phyloP scores from a whole-genome alignment of 495 filamentous ascomycete genomes.

The Lophiostoma macrostomum region DNA sequence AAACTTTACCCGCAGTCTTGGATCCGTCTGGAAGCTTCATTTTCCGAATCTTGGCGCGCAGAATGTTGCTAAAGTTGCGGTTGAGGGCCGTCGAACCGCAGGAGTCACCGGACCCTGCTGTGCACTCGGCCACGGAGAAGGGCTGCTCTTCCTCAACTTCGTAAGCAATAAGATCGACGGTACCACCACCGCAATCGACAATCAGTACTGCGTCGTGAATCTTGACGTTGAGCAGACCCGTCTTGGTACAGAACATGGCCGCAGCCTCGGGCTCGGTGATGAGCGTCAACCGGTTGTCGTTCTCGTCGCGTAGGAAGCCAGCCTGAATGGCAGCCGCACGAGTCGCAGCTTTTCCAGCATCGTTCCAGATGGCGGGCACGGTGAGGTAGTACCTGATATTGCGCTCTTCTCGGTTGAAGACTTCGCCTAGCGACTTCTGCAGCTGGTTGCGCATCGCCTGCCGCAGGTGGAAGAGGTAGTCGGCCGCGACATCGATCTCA shows the following conservation, averaged over 20 bases:
- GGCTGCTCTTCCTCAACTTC: slow-evolving; percentile 74
- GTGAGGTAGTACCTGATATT: slow-evolving; percentile 73
- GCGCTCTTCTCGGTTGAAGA: slow-evolving; percentile 71
- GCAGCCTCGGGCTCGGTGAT: slow-evolving; percentile 72
- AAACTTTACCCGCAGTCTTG: slow-evolving; percentile 69
- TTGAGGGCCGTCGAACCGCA: slow-evolving; percentile 72
- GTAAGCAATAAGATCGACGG: slow-evolving; percentile 73
- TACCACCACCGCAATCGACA: slow-evolving; percentile 73
- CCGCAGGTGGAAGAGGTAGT: slow-evolving; percentile 73
- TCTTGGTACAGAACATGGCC: slow-evolving; percentile 72
- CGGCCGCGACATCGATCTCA: slow-evolving; percentile 72
- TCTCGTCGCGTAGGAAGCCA: slow-evolving; percentile 70
- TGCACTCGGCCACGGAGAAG: slow-evolving; percentile 72
- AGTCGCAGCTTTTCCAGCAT: slow-evolving; percentile 70
- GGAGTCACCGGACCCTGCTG: slow-evolving; percentile 70
- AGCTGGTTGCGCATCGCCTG: slow-evolving; percentile 70
- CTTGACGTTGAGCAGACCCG: slow-evolving; percentile 69
- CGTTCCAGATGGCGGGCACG: slow-evolving; percentile 74
- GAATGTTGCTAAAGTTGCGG: slow-evolving; percentile 72
- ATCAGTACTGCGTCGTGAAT: slow-evolving; percentile 71
- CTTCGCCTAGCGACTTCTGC: slow-evolving; percentile 73
- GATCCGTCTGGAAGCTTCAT: slow-evolving; percentile 76
- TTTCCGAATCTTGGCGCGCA: slow-evolving; percentile 72
- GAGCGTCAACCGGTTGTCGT: slow-evolving; percentile 69
- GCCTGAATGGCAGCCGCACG: slow-evolving; percentile 70